Evolutionary conservation across 2,329 filamentous ascomycete species (phyloP).

Genomic region (Aspergillus niger): DNA sequence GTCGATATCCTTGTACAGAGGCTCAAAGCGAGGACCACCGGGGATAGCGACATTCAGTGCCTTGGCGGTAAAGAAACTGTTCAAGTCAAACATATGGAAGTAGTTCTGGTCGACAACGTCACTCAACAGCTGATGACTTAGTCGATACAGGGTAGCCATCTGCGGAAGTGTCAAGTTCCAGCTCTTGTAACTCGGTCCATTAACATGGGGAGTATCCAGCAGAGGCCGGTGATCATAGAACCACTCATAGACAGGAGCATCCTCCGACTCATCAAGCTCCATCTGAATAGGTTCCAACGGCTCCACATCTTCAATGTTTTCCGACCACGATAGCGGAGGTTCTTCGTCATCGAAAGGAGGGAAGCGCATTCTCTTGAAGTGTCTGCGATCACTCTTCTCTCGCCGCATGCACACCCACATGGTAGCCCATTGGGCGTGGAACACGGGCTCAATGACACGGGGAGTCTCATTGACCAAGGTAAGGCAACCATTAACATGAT

Average conservation of each 20-base stretch:
- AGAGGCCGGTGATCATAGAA: constrained; percentile 94
- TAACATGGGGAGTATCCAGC: constrained; percentile 88
- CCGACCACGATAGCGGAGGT: constrained; percentile 94
- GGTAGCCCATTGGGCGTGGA: constrained; percentile 97
- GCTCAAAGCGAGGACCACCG: constrained; percentile 95
- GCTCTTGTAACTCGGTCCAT: constrained; percentile 91
- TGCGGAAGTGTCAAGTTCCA: constrained; percentile 94
- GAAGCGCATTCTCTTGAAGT: constrained; percentile 99
- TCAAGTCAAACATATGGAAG: constrained; percentile 94
- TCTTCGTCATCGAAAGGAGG: constrained; percentile 99
- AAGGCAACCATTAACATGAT: constrained; percentile 96
- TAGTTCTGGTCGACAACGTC: constrained; percentile 96
- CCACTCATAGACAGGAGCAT: constrained; percentile 90
- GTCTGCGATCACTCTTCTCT: constrained; percentile 90
- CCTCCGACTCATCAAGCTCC: constrained; percentile 93
- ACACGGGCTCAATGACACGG: constrained; percentile 94
- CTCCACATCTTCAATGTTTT: constrained; percentile 98
- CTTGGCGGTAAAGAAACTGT: constrained; percentile 94
- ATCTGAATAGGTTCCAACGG: constrained; percentile 97
- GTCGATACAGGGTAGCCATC: constrained; percentile 91
- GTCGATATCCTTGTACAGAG: constrained; percentile 96
- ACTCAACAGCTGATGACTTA: constrained; percentile 86
- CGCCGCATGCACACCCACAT: constrained; percentile 99
- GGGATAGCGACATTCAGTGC: constrained; percentile 95
- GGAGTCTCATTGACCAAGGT: constrained; percentile 96